Evolutionary conservation across 441 rosid genomes (phyloP), one percentile per base, ranked within the genome.

Genomic region (Gossypium trilobum): DNA sequence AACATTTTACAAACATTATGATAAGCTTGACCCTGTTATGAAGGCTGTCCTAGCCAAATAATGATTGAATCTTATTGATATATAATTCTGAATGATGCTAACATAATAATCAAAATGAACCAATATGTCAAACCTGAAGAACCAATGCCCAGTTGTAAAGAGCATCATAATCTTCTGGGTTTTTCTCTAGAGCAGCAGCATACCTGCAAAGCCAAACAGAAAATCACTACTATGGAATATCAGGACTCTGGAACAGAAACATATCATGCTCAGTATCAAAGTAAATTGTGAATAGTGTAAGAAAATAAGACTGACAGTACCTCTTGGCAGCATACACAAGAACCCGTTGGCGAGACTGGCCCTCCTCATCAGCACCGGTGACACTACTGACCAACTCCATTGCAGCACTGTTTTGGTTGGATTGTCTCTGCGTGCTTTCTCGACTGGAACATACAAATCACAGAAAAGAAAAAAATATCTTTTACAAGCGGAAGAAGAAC

Each of bases 141-240:
- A 93, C 93, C 86, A 95, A 84, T 13, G 96, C 99, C 98, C 98
- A 95, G 78, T 95, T 95, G 83, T 92, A 95, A 22, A 95, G 75
- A 13, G 98, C 96, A 83, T 95, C 98, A 82, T 92, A 89, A 82
- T 95, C 98, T 36, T 92, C 95, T 11, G 99, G 91, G 79, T 95
- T 91, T 80, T 95, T 89, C 78, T 89, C 92, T 57, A 95, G 84
- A 8, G 98, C 87, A 73, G 87, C 83, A 33, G 98, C 97, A 80
- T 95, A 91, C 89, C 99, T 92, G 82, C 75, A 82, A 72, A 81
- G 65, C 75, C 78, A 19, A 42, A 73, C 23, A 16, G 78, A 58
- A 63, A 72, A 71, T 66, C 33, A 55, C 61, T 58, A 19, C 27
- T 20, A 20, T 56, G 29, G 54, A 25, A 58, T 39, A 11, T 48